These are phyloP conservation scores for Globisporangium yorkense DNA, from an alignment of 352 stramenopile species.

Conservation along the genomic window DNA sequence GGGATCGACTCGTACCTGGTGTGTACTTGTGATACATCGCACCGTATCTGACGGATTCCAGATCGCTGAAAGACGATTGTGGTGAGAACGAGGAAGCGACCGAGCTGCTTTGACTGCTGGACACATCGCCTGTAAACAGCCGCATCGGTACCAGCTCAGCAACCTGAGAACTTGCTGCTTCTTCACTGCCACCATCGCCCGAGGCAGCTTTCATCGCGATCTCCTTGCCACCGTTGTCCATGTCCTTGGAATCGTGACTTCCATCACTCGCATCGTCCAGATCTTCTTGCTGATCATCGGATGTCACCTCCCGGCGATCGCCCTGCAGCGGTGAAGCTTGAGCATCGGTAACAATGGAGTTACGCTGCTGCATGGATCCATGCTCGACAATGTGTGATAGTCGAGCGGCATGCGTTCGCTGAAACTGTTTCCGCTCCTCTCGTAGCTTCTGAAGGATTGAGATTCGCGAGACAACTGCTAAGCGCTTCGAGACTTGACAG, in stretches of 20 bases:
- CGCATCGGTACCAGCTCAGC: neutral
- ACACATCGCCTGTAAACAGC: neutral
- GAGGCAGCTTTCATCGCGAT: neutral
- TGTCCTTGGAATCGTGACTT: neutral
- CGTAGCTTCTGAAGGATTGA: conserved; percentile 5
- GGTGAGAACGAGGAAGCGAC: neutral
- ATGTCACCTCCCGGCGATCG: neutral
- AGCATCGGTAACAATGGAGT: neutral
- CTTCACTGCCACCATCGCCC: no score
- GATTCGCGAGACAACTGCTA: neutral
- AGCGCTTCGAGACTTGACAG: neutral
- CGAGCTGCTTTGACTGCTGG: neutral
- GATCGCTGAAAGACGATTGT: neutral
- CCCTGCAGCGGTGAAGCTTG: neutral
- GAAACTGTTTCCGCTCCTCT: conserved; percentile 6
- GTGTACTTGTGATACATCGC: neutral
- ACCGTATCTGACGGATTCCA: neutral
- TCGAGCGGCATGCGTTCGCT: no score
- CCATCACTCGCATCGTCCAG: neutral
- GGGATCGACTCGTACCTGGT: neutral
- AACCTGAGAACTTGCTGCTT: no score
- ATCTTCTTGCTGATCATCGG: neutral
- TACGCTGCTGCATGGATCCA: neutral
- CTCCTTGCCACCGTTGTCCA: neutral
- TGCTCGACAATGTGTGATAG: neutral